A percentile compares a stretch with the other conserved stretches of the same genome.
Conservation (phyloP, 495 filamentous ascomycete genomes). For the Glonium stellatum region DNA sequence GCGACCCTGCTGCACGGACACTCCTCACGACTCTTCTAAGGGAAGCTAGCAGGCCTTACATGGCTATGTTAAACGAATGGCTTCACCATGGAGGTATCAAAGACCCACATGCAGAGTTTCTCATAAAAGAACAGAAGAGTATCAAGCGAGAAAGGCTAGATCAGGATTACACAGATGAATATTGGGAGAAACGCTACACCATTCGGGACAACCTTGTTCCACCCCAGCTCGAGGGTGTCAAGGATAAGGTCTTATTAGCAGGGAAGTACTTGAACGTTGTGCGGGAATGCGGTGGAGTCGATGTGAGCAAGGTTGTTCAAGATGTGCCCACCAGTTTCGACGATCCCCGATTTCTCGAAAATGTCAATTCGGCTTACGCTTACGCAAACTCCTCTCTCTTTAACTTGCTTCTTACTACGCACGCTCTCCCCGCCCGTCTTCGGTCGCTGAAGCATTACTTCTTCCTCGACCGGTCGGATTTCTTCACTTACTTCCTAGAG, state of each 20-base stretch:
- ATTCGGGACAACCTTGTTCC: conserved; percentile 86
- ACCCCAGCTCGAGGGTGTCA: conserved; percentile 84
- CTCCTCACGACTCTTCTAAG: conserved; percentile 72
- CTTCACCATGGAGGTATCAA: conserved; percentile 91
- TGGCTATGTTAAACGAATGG: conserved; percentile 99
- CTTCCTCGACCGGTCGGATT: conserved; percentile 95
- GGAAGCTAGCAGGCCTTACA: conserved; percentile 89
- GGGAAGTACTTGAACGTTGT: conserved; percentile 98
- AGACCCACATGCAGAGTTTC: conserved; percentile 88
- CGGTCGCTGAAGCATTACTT: conserved; percentile 96
- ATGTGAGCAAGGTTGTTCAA: conserved; percentile 79
- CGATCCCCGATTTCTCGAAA: conserved; percentile 72
- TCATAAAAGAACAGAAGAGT: conserved; percentile 92
- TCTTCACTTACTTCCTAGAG: conserved; percentile 95
- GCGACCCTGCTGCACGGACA: conserved; percentile 78
- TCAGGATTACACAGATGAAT: conserved; percentile 96
- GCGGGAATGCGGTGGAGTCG: conserved; percentile 90
- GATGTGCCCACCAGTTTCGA: conserved; percentile 90
- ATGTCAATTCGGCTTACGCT: conserved; percentile 90
- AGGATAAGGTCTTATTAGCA: conserved; percentile 87
- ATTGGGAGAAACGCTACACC: conserved; percentile 97
- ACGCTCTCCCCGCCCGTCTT: conserved; percentile 77
- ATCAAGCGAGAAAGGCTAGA: conserved; percentile 86
- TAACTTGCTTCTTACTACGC: conserved; percentile 82
- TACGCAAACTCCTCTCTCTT: conserved; percentile 93